Conservation (phyloP, 352 stramenopile species). For the Pythium graminicola region DNA sequence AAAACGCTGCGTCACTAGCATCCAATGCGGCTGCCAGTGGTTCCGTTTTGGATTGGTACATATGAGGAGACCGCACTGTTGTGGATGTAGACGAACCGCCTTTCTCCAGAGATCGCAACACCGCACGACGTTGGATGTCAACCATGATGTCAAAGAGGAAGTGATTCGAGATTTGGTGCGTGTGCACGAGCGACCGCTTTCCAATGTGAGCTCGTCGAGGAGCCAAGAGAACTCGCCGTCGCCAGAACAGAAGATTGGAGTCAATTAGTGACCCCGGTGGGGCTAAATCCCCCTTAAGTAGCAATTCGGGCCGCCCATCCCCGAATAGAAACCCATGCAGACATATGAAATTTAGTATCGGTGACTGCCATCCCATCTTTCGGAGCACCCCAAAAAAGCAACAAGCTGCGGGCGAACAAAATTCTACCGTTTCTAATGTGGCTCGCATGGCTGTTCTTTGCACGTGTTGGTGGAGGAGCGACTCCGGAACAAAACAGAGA, state of each 20-base stretch:
- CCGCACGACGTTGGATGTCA: conserved; percentile 27
- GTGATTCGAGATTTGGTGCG: not conserved
- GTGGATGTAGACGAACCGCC: conserved; percentile 1
- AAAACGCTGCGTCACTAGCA: conserved; percentile 12
- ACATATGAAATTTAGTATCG: conserved; percentile 13
- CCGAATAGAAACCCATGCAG: conserved; percentile 22
- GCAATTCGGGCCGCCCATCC: conserved; percentile 7
- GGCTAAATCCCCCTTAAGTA: not conserved
- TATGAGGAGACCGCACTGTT: conserved; percentile 16
- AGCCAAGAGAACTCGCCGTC: conserved; percentile 15
- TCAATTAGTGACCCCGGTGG: conserved; percentile 2
- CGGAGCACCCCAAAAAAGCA: not conserved
- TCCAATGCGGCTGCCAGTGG: conserved; percentile 1
- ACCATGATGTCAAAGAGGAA: conserved; percentile 21
- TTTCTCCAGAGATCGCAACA: conserved; percentile 19
- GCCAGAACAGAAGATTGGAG: conserved; percentile 16
- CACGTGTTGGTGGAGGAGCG: not conserved
- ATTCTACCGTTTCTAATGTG: conserved; percentile 17
- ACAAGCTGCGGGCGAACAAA: not conserved
- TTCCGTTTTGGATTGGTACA: conserved; percentile 23
- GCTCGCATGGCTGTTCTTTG: conserved; percentile 8
- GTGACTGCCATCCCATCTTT: not conserved
- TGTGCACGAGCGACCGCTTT: conserved; percentile 10
- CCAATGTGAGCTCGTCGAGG: conserved; percentile 5
- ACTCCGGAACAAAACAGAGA: conserved; percentile 4